A percentile compares a stretch with the other conserved stretches of the same genome.
These are phyloP conservation scores for Takashimella tepidaria DNA, from an alignment of 1,284 basidiomycete genomes.

Conservation along the genomic window DNA sequence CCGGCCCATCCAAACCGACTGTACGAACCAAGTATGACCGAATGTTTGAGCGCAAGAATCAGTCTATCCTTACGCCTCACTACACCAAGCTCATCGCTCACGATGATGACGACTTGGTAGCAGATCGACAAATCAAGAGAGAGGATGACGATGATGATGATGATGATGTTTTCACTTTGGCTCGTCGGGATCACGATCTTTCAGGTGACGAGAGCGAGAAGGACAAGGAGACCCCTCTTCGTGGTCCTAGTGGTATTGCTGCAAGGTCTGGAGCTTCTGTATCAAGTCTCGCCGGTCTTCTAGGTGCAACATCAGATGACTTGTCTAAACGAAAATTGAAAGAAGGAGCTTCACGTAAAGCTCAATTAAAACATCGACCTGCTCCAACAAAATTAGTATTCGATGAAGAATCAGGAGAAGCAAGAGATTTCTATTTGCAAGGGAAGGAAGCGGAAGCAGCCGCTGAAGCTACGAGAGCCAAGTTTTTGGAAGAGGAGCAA, in stretches of 20 bases:
- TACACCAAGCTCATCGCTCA: constrained; percentile 84
- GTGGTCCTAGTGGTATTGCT: constrained; percentile 4
- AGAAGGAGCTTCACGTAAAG: constrained; percentile 72
- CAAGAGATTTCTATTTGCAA: constrained; percentile 75
- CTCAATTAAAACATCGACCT: constrained; percentile 60
- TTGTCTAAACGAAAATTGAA: constrained; percentile 62
- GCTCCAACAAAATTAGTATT: constrained; percentile 65
- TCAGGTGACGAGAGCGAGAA: constrained; percentile 41
- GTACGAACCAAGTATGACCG: constrained; percentile 95
- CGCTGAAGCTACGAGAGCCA: constrained; percentile 61
- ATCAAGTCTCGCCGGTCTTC: constrained; percentile 37
- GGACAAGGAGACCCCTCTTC: constrained; percentile 29
- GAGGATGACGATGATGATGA: constrained; percentile 62
- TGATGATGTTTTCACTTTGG: constrained; percentile 88
- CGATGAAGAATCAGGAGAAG: constrained; percentile 75
- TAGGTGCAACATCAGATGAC: constrained; percentile 41
- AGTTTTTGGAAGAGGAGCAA: constrained; percentile 68
- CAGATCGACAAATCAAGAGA: too few species aligned
- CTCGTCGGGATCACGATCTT: constrained; percentile 80
- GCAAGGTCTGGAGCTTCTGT: constrained; percentile 3
- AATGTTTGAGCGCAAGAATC: constrained; percentile 97
- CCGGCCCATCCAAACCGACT: constrained; percentile 11
- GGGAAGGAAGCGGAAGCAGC: constrained; percentile 59
- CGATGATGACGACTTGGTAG: constrained; percentile 48
- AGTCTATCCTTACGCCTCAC: constrained; percentile 85